Evolutionary conservation across 371 early-diverging fungal species (phyloP).

Genomic region (Chytridiales sp.): DNA sequence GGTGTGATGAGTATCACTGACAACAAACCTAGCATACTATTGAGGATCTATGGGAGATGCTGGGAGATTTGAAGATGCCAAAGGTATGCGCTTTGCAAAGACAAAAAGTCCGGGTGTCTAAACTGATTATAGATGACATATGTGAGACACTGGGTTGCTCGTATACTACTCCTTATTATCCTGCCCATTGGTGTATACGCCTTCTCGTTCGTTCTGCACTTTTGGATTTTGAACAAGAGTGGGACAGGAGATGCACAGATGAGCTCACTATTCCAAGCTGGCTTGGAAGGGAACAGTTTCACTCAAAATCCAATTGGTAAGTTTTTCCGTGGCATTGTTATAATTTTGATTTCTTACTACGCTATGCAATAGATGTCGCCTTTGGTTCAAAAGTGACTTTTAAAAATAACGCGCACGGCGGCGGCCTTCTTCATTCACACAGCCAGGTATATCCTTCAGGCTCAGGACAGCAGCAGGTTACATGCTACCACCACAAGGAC

Average conservation of each 20-base stretch:
- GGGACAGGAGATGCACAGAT: conserved; percentile 98
- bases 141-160: conserved; percentile 74
- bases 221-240: conserved; percentile 80
- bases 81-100: conserved; percentile 39
- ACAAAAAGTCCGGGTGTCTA: too few relatives aligned
- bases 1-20: neutral
- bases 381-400: conserved; percentile 92
- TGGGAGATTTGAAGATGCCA: conserved; percentile 81
- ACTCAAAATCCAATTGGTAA: conserved; percentile 78
- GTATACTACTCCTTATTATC: conserved; percentile 78
- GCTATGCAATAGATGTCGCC: conserved; percentile 68
- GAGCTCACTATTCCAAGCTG: conserved; percentile 97
- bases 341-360: conserved; percentile 5
- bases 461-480: conserved; percentile 97
- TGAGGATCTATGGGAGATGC: conserved; percentile 90
- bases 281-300: conserved; percentile 82
- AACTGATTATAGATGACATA: conserved; percentile 54
- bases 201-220: conserved; percentile 89
- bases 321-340: too few relatives aligned
- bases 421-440: conserved; percentile 98
- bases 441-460: conserved; percentile 90
- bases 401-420: conserved; percentile 86
- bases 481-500: conserved; percentile 97
- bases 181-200: conserved; percentile 89
- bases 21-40: conserved; percentile 68